Conservation (phyloP, 495 filamentous ascomycete genomes). For the Penicillium coffeae region DNA sequence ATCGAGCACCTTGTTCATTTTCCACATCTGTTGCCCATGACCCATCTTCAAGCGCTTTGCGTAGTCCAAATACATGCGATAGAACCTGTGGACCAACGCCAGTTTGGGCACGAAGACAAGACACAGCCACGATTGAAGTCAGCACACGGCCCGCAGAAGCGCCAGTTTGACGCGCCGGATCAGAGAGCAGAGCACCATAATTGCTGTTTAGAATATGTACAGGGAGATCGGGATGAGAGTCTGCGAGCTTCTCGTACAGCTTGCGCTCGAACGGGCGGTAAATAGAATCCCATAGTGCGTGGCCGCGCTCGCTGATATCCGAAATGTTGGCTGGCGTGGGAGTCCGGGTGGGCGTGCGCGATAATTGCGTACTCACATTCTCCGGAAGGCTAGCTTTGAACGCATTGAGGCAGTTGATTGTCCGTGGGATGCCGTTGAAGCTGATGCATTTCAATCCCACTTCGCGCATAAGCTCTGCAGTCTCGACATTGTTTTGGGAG, state of each 20-base stretch:
- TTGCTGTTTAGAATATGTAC: conserved; percentile 69
- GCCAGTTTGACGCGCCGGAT: conserved; percentile 54
- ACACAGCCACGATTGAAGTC: conserved; percentile 65
- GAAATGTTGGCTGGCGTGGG: conserved; percentile 43
- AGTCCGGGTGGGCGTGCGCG: conserved; percentile 16
- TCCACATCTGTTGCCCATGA: conserved; percentile 51
- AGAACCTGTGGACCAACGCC: conserved; percentile 76
- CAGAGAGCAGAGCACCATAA: conserved; percentile 66
- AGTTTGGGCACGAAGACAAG: conserved; percentile 68
- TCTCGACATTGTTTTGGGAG: conserved; percentile 39
- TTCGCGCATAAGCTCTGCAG: conserved; percentile 73
- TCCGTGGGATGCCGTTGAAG: conserved; percentile 80
- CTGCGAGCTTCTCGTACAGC: conserved; percentile 60
- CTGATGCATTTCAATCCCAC: conserved; percentile 78
- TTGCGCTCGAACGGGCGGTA: conserved; percentile 69
- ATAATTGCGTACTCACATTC: conserved; percentile 13
- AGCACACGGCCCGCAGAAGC: conserved; percentile 57
- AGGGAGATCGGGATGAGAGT: conserved; percentile 71
- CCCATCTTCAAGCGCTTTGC: conserved; percentile 69
- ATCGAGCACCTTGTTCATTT: conserved; percentile 51
- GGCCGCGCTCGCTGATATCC: conserved; percentile 51
- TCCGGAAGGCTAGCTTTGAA: conserved; percentile 56
- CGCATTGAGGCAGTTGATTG: conserved; percentile 70
- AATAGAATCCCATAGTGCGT: conserved; percentile 64
- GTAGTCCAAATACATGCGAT: conserved; percentile 68